These are phyloP conservation scores for Macadamia integrifolia DNA, from an alignment of 164 flowering plant genomes.

Conservation along the genomic window DNA sequence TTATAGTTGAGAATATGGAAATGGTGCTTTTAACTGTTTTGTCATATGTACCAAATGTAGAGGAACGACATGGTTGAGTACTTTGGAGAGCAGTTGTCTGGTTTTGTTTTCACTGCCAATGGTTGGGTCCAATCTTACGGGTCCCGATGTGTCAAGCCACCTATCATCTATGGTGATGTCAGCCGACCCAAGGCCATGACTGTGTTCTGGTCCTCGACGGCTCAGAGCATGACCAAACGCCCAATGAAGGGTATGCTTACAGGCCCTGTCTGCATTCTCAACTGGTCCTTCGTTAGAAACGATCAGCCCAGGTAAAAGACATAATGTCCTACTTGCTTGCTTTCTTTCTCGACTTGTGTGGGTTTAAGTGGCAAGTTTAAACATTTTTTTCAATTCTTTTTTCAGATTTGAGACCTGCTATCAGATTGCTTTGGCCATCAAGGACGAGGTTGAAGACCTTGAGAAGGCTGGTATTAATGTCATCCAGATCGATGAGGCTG, in stretches of 20 bases:
- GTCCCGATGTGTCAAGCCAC: constrained; percentile 25
- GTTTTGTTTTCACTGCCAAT: constrained; percentile 9
- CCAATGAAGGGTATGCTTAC: constrained; percentile 46
- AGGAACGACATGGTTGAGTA: constrained; percentile 16
- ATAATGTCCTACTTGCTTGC: background rate
- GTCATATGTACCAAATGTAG: background rate
- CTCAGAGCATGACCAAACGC: constrained; percentile 28
- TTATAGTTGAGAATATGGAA: too few species aligned
- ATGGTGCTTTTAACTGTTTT: too few species aligned
- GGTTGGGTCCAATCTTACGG: constrained; percentile 28
- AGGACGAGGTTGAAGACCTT: constrained; percentile 31
- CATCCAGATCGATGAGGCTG: constrained; percentile 66
- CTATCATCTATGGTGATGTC: constrained; percentile 27
- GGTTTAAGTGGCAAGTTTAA: too few species aligned
- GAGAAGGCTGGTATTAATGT: constrained; percentile 28
- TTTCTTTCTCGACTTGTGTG: background rate
- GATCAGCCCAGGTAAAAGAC: background rate
- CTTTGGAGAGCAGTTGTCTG: constrained; percentile 13
- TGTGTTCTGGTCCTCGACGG: constrained; percentile 23
- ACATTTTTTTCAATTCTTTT: background rate
- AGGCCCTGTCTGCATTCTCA: constrained; percentile 38
- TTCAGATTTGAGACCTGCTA: constrained; percentile 44
- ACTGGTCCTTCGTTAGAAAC: constrained; percentile 33
- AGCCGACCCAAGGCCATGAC: constrained; percentile 28
- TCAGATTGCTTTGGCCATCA: constrained; percentile 51